Conservation (phyloP, 2,329 filamentous ascomycete genomes). For the Sporothrix pseudoabietina region DNA sequence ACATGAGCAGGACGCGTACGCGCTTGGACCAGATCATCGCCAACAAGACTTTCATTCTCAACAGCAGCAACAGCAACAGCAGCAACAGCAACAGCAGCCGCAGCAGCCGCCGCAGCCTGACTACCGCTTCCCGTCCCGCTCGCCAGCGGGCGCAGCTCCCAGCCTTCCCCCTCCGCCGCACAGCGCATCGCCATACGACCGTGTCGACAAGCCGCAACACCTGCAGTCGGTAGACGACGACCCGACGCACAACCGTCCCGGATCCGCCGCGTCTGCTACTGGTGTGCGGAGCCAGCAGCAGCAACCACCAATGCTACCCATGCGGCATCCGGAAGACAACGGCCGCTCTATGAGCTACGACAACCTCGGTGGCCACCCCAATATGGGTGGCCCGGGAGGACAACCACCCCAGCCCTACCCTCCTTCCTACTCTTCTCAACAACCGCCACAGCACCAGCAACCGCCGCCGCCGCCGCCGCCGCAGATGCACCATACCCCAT, state of each 20-base stretch:
- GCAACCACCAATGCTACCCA: slow-evolving; percentile 1
- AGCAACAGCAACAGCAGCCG: background rate
- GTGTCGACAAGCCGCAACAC: slow-evolving; percentile 17
- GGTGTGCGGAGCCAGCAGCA: background rate
- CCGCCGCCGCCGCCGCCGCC: background rate
- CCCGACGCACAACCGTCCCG: slow-evolving; percentile 10
- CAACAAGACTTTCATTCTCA: slow-evolving; percentile 39
- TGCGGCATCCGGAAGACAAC: slow-evolving; percentile 30
- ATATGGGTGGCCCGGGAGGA: slow-evolving; percentile 18
- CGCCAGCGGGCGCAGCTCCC: slow-evolving; percentile 6
- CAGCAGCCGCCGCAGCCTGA: slow-evolving; percentile 7
- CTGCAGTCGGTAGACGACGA: slow-evolving; percentile 23
- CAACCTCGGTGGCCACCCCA: slow-evolving; percentile 20
- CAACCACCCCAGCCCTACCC: slow-evolving; percentile 19
- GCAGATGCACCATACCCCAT: no score
- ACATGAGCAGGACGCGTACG: slow-evolving; percentile 58
- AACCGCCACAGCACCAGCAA: slow-evolving; percentile 28
- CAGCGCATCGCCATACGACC: background rate
- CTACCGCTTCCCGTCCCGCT: slow-evolving; percentile 1
- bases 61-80: slow-evolving; percentile 22
- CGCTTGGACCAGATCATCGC: slow-evolving; percentile 55
- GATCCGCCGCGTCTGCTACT: slow-evolving; percentile 19
- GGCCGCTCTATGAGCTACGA: slow-evolving; percentile 32
- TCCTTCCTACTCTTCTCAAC: background rate
- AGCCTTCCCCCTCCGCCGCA: background rate